A percentile compares a stretch with the other conserved stretches of the same genome.
Evolutionary conservation across 345 rosid species (phyloP).

Genomic region (Heritiera fomes): DNA sequence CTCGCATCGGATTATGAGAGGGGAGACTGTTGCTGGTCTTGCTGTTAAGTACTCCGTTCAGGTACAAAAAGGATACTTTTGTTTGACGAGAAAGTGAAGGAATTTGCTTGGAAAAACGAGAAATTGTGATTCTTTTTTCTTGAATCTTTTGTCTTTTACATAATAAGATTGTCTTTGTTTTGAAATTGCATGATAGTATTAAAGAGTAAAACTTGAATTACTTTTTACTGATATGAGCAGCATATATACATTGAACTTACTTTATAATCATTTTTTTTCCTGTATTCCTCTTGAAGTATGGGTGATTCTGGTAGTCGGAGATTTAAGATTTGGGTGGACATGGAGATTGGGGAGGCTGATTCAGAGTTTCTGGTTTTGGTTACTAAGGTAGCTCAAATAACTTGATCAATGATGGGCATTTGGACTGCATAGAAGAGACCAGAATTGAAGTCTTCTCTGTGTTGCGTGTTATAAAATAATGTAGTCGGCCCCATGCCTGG

Average conservation of each 20-base stretch:
- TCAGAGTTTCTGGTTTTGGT: conserved; percentile 1
- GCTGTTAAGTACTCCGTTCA: conserved; percentile 91
- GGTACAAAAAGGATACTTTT: conserved; percentile 37
- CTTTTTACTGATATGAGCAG: neutral
- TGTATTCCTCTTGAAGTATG: neutral
- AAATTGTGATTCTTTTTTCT: neutral
- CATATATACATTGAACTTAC: neutral
- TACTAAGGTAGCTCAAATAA: neutral
- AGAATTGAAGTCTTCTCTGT: too few relatives aligned
- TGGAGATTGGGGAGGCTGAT: neutral
- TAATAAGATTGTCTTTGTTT: neutral
- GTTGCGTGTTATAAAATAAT: too few relatives aligned
- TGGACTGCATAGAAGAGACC: neutral
- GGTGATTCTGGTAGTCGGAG: neutral
- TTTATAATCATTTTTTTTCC: neutral
- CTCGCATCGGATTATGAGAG: conserved; percentile 66
- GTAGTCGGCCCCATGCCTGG: too few relatives aligned
- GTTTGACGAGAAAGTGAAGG: neutral
- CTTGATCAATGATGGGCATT: neutral
- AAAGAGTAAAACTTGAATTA: neutral
- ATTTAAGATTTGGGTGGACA: neutral
- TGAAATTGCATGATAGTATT: neutral
- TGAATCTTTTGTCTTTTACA: neutral
- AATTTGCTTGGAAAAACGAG: neutral
- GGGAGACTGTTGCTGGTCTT: conserved; percentile 69